Percentiles rank a stretch among this genome's conserved stretches.
Conservation (phyloP, 495 filamentous ascomycete genomes). For the Beverwykella pulmonaria region DNA sequence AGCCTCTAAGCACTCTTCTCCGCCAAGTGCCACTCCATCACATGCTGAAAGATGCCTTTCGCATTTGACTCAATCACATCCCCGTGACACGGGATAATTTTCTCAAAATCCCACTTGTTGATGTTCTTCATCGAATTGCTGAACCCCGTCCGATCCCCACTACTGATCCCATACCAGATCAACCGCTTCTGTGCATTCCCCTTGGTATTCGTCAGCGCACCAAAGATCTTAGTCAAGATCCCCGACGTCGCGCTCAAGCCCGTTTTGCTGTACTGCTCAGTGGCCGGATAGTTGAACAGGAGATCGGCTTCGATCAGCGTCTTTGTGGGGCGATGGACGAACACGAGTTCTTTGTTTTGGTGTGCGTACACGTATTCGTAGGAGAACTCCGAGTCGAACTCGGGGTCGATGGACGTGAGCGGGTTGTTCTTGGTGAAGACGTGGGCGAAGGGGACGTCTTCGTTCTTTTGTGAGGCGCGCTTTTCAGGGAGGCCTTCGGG, state of each 20-base stretch:
- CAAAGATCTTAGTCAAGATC: conserved; percentile 65
- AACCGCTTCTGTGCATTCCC: conserved; percentile 78
- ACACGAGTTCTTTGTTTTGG: conserved; percentile 82
- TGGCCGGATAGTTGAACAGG: conserved; percentile 86
- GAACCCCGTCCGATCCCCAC: conserved; percentile 66
- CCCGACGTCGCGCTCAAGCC: conserved; percentile 58
- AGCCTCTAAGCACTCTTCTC: too few relatives aligned
- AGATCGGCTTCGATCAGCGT: conserved; percentile 92
- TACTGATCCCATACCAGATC: conserved; percentile 74
- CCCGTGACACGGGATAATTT: conserved; percentile 89
- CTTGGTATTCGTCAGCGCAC: conserved; percentile 59
- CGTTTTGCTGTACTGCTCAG: conserved; percentile 79
- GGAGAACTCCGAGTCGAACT: conserved; percentile 86
- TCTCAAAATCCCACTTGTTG: conserved; percentile 80
- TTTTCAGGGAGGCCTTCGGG: conserved; percentile 88
- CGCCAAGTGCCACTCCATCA: conserved; percentile 83
- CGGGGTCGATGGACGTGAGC: conserved; percentile 61
- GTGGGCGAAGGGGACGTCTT: conserved; percentile 67
- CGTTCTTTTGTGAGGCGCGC: conserved; percentile 66
- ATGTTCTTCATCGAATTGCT: conserved; percentile 69
- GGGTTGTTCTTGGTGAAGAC: conserved; percentile 64
- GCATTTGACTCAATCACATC: conserved; percentile 80
- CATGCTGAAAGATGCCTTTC: conserved; percentile 75
- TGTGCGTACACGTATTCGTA: conserved; percentile 81
- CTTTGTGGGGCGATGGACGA: conserved; percentile 75